Evolutionary conservation across 768 basidiomycete genomes (phyloP).

Genomic region (Amanita rimosa): DNA sequence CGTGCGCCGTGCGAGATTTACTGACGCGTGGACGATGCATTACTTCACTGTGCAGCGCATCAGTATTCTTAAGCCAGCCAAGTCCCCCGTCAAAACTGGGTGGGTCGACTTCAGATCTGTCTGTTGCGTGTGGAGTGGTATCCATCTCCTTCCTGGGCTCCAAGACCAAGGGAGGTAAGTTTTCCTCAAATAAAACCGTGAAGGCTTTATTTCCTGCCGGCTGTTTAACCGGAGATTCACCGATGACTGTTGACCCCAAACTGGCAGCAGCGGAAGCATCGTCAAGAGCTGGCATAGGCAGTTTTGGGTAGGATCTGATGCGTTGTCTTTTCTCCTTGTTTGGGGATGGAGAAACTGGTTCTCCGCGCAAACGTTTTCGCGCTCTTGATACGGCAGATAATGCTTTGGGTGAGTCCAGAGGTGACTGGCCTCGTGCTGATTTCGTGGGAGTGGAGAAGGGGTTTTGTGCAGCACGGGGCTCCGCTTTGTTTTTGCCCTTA

Average conservation of each 20-base stretch:
- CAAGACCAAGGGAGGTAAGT: slow-evolving; percentile 7
- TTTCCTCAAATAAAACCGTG: slow-evolving; percentile 54
- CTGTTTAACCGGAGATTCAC: slow-evolving; percentile 62
- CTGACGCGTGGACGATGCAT: not conserved
- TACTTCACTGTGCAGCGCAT: not conserved
- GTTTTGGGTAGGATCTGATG: slow-evolving; percentile 26
- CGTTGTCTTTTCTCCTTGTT: slow-evolving; percentile 67
- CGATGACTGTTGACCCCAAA: slow-evolving; percentile 40
- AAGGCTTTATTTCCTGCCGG: slow-evolving; percentile 48
- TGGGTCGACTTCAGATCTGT: not conserved
- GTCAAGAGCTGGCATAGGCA: slow-evolving; percentile 24
- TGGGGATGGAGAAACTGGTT: slow-evolving; percentile 76
- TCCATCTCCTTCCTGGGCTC: slow-evolving; percentile 1
- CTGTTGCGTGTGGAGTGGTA: no score
- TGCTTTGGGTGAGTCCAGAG: not conserved
- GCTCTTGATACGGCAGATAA: slow-evolving; percentile 46
- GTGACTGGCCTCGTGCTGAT: not conserved
- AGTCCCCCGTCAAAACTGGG: slow-evolving; percentile 4
- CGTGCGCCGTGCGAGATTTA: not conserved
- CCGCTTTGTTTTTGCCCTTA: slow-evolving; percentile 30
- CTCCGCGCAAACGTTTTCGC: slow-evolving; percentile 72
- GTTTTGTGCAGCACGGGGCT: slow-evolving; percentile 10
- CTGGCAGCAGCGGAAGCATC: slow-evolving; percentile 25
- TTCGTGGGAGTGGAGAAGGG: slow-evolving; percentile 1
- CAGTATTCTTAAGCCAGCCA: slow-evolving; percentile 1